Base-by-base conservation (phyloP, 768 basidiomycete species). In the Lactifluus echinatus region DNA sequence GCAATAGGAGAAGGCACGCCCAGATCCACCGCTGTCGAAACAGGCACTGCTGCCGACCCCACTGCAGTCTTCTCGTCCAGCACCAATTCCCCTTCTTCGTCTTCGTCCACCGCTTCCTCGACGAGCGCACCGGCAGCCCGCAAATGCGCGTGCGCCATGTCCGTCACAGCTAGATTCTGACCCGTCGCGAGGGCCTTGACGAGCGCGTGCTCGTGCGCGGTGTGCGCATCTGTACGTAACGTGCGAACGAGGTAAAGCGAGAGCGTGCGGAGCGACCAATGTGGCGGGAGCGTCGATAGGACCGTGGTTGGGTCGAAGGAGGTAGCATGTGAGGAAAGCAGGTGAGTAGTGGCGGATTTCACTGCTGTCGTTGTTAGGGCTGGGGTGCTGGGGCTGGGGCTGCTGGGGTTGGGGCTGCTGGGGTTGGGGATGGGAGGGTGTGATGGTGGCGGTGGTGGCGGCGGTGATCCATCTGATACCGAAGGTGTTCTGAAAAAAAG, bases 101-200 rank as follows among this genome's bases (percentile, higher is more conserved):
- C 40, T 1, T 34, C 57, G 2, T 48, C 46, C 21, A 44, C 33
- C 0, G 42, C 53, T 23, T 59, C 57, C 34, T 59, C 57, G 12
- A 59, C 21, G 26, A 59, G 40, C 15, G 57, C 52, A 15, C 57
- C 57, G 1, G 47, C 57, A 17, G 40, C 57, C 8, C 57, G 52
- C 21, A 55, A 24, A 12, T 45, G 53, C 21, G 15, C 26, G n/a
- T 59, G 53, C 19, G 57, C 34, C 8, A 19, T 42, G n/a, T 59
- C 57, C n/a, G 40, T 43, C 33, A 63, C 84, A 57, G 83, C 80
- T 33, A 91, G 76, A 65, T 94, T 94, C 68, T 93, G 86, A 2
- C 85, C 88, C 8, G 82, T 78, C 61, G 82, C 81, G 55, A 95
- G 76, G 17, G 82, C 81, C 69, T 89, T 94, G 55, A 93, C 69